Evolutionary conservation across 1,139 yeast species (phyloP).

Genomic region (Kodamaea alishanica): DNA sequence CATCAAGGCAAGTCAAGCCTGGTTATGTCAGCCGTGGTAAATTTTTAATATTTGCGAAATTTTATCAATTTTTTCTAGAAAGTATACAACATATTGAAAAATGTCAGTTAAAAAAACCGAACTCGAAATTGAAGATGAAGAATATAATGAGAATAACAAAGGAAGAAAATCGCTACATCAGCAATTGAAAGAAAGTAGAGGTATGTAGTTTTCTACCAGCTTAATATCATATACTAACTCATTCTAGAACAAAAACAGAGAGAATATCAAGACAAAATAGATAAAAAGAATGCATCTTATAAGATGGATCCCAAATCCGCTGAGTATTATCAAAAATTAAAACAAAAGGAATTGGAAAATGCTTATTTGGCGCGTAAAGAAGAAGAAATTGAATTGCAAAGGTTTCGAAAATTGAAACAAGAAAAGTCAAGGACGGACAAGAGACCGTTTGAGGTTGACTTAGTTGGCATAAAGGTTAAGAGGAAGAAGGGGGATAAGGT

Average conservation of each 20-base stretch:
- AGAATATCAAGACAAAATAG: slow-evolving; percentile 16
- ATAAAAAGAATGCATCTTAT: slow-evolving; percentile 15
- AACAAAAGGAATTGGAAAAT: slow-evolving; percentile 14
- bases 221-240: slow-evolving; percentile 8
- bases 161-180: slow-evolving; percentile 15
- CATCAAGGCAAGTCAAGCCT: no score
- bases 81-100: no score
- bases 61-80: no score
- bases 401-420: slow-evolving; percentile 7
- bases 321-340: slow-evolving; percentile 23
- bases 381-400: slow-evolving; percentile 6
- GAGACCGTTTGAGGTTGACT: no score
- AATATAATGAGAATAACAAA: slow-evolving; percentile 2
- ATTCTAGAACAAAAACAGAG: slow-evolving; percentile 14
- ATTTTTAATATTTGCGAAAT: no score
- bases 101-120: no score
- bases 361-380: slow-evolving; percentile 12
- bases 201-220: slow-evolving; percentile 9
- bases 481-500: no score
- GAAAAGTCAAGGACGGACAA: background rate
- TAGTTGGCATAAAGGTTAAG: no score
- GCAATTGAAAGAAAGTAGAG: slow-evolving; percentile 15
- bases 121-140: slow-evolving; percentile 1
- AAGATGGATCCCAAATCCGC: slow-evolving; percentile 16
- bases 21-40: no score